A percentile compares a stretch with the other conserved stretches of the same genome.
phyloP scores from a whole-genome alignment of 352 stramenopile species.

The Globisporangium sylvaticum region DNA sequence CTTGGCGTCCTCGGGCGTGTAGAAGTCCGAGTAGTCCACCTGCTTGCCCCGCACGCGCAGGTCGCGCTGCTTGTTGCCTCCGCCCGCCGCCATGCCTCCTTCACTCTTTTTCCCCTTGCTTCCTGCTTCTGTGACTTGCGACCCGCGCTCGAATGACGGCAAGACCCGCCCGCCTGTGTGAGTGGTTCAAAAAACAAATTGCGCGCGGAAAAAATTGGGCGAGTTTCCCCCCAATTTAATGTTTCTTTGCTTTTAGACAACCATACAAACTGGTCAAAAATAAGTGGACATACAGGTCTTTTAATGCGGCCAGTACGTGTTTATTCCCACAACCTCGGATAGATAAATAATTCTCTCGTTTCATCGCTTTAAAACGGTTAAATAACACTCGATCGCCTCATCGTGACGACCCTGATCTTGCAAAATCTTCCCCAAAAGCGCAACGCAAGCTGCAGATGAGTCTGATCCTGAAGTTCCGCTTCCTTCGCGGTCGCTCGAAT shows the following conservation, averaged over 20 bases:
- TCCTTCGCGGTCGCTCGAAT: slow-evolving; percentile 10
- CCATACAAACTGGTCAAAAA: too few relatives aligned
- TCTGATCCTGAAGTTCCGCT: not conserved
- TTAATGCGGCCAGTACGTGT: too few relatives aligned
- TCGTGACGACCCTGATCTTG: slow-evolving; percentile 43
- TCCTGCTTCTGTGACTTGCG: slow-evolving; percentile 10
- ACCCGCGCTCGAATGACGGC: slow-evolving; percentile 12
- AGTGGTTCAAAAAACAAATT: slow-evolving; percentile 12
- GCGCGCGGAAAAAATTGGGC: slow-evolving; percentile 4
- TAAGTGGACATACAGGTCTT: too few relatives aligned
- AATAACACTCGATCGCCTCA: slow-evolving; percentile 63
- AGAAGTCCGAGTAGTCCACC: slow-evolving; percentile 43
- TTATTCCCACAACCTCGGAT: not conserved
- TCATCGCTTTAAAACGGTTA: slow-evolving; percentile 47
- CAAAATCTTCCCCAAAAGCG: slow-evolving; percentile 49
- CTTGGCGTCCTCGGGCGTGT: slow-evolving; percentile 15
- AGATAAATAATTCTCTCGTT: slow-evolving; percentile 16
- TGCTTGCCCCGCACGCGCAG: slow-evolving; percentile 27
- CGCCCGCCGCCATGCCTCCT: slow-evolving; percentile 22
- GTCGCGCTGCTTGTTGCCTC: slow-evolving; percentile 24
- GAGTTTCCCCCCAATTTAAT: not conserved
- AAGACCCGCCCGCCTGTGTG: not conserved
- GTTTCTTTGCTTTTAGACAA: not conserved
- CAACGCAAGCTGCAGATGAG: slow-evolving; percentile 24
- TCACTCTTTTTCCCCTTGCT: not conserved